Conservation (phyloP, 805 yeast genomes). For the Vanderwaltozyma verrucispora region DNA sequence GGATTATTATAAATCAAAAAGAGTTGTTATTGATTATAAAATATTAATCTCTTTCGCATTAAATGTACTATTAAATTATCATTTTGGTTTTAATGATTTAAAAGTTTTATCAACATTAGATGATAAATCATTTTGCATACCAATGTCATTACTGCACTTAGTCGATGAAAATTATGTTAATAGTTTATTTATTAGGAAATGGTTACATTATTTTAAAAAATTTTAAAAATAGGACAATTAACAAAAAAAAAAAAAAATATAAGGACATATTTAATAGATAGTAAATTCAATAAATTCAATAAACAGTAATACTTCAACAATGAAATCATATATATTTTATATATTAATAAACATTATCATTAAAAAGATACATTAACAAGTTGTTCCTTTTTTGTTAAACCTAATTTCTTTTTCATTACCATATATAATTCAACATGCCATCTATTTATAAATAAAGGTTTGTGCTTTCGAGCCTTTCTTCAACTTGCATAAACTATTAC, state of each 20-base stretch:
- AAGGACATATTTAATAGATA: not conserved
- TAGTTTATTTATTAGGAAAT: conserved; percentile 18
- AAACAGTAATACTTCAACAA: no score
- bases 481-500: no score
- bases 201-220: conserved; percentile 24
- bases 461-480: no score
- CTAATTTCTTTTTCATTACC: no score
- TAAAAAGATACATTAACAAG: no score
- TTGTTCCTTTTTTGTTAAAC: no score
- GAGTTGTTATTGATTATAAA: conserved; percentile 31
- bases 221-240: not conserved
- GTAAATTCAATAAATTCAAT: not conserved
- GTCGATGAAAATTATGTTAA: conserved; percentile 11
- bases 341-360: no score
- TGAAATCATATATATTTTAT: no score
- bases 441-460: no score
- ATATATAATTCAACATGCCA: no score
- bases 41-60: conserved; percentile 31
- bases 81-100: conserved; percentile 37
- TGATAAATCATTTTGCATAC: conserved; percentile 15
- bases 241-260: not conserved
- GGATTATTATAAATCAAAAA: conserved; percentile 25
- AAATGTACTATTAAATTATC: conserved; percentile 37
- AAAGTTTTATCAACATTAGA: conserved; percentile 17
- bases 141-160: conserved; percentile 13